Conservation (phyloP, 2,329 filamentous ascomycete species). For the Pseudogymnoascus sp. region DNA sequence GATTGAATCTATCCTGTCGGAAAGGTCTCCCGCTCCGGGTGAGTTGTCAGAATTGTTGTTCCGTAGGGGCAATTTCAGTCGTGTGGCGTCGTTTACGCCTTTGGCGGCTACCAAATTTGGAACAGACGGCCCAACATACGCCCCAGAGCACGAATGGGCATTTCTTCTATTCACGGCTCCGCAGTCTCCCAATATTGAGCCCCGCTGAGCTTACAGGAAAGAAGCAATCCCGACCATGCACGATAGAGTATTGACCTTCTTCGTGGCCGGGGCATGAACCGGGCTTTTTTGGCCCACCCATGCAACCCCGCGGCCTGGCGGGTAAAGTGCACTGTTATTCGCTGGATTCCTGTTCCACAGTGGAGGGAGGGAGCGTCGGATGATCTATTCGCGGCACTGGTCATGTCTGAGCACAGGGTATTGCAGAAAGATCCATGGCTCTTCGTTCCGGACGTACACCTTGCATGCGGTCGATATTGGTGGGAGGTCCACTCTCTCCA, state of each 20-base stretch:
- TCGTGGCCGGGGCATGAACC: neutral
- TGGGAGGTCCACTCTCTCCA: neutral
- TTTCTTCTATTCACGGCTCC: neutral
- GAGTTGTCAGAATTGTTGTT: neutral
- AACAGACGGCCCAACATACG: neutral
- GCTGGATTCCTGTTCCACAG: neutral
- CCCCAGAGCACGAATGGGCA: neutral
- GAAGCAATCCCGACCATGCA: neutral
- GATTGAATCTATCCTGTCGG: neutral
- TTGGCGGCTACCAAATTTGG: neutral
- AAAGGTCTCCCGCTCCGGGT: neutral
- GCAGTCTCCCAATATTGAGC: neutral
- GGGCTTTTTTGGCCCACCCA: neutral
- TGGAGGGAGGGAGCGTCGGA: neutral
- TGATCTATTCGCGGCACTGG: slow-evolving; percentile 2
- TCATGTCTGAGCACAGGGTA: neutral
- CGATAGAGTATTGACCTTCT: slow-evolving; percentile 5
- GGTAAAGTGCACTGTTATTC: slow-evolving; percentile 3
- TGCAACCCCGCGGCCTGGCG: neutral
- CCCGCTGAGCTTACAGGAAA: neutral
- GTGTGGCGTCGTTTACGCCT: neutral
- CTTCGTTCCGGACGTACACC: neutral
- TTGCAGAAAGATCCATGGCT: neutral
- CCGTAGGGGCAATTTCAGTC: neutral
- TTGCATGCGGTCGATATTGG: neutral